Evolutionary conservation across 2,329 filamentous ascomycete genomes (phyloP), one percentile per base, ranked within the genome.

Genomic region (Aspergillus neotritici): DNA sequence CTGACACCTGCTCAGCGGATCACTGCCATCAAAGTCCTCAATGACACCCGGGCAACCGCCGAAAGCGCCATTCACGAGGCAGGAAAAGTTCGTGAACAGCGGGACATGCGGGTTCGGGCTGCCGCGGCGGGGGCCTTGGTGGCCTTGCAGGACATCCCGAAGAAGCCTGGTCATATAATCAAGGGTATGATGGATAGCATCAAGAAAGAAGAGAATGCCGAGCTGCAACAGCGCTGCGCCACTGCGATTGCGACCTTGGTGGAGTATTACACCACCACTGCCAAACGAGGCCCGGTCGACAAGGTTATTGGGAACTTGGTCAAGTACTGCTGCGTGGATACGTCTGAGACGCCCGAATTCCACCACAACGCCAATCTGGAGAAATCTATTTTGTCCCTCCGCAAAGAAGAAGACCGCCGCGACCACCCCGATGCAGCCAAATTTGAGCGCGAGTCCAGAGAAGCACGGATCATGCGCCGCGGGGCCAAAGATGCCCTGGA

Each of bases 151-250:
- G 77, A 86, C 25, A 77, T 96, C 8, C 91, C 94, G 0, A 97
- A 95, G 78, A 97, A 94, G 63, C 89, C 91, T 8, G 89, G 87
- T 49, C 80, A 84, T 13, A 81, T 95, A 10, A 98, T 98, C 69
- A 96, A 95, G 68, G 87, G 83, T 2, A 86, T 98, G 67, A 98
- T 98, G 93, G 93, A 98, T 64, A 97, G 91, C 58, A 80, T 98
- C 60, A 98, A 97, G 68, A 83, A 82, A 31, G 94, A 98, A 62
- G 93, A 96, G 57, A 97, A 94, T 58, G 69, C 84, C 21, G 87
- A 93, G 53, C 74, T 98, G 1, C 93, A 98, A 64, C 81, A 80
- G 55, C 85, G 91, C 16, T 95, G 91, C 21, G 87, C 90, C 2
- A 80, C 79, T 11, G 90, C 89, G 3, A 86, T 98, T 40, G 87